phyloP scores from a whole-genome alignment of 1,284 basidiomycete genomes.

The Cerioporus squamosus region DNA sequence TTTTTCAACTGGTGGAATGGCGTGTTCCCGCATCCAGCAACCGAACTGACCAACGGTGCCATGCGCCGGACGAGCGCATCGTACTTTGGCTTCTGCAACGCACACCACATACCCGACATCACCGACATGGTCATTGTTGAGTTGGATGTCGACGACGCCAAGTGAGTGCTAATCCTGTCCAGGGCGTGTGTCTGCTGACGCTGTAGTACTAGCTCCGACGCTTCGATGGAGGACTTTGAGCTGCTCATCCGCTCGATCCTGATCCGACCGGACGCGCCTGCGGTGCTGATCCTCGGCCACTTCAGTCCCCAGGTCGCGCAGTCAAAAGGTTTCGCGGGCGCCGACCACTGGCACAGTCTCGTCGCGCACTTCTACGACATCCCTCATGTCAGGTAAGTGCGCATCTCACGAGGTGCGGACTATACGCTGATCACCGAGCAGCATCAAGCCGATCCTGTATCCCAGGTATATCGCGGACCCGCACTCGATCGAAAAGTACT shows the following conservation, averaged over 20 bases:
- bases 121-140: constrained; percentile 94
- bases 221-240: constrained; percentile 85
- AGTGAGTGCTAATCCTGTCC: constrained; percentile 54
- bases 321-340: constrained; percentile 82
- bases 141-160: constrained; percentile 86
- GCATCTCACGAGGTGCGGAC: neutral
- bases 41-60: constrained; percentile 94
- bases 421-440: constrained; percentile 33
- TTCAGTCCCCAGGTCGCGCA: constrained; percentile 85
- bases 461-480: constrained; percentile 82
- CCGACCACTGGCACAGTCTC: constrained; percentile 85
- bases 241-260: constrained; percentile 90
- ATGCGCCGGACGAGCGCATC: constrained; percentile 87
- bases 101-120: constrained; percentile 89
- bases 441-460: constrained; percentile 83
- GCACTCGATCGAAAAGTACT: constrained; percentile 71
- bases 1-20: constrained; percentile 97
- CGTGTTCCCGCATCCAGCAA: constrained; percentile 92
- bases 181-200: constrained; percentile 4
- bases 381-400: constrained; percentile 77
- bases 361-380: constrained; percentile 97
- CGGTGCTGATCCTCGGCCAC: constrained; percentile 89
- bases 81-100: constrained; percentile 92
- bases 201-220: constrained; percentile 55
- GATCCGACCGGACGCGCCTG: constrained; percentile 85